These are phyloP conservation scores for Chalciporus piperatus DNA, from an alignment of 768 basidiomycete species.

Conservation along the genomic window DNA sequence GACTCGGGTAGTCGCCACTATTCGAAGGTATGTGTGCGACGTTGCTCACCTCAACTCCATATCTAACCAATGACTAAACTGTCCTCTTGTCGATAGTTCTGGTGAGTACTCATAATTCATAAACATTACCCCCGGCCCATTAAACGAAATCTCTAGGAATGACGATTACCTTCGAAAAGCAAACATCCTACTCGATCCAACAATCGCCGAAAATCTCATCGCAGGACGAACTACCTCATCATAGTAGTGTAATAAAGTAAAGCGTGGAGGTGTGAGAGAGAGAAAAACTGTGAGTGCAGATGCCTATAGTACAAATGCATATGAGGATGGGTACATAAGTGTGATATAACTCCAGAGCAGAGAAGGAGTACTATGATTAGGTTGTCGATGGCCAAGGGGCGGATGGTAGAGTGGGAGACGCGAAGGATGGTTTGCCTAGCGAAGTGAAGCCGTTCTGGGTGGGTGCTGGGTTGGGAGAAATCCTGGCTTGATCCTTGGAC, in stretches of 20 bases:
- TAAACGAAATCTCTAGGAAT: constrained; percentile 38
- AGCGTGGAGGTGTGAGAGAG: not conserved
- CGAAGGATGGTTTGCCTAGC: constrained; percentile 18
- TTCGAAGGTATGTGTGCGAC: constrained; percentile 63
- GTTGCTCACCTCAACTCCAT: no score
- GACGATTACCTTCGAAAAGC: constrained; percentile 46
- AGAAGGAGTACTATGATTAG: constrained; percentile 8
- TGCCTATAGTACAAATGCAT: constrained; percentile 32
- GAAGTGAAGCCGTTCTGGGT: constrained; percentile 17
- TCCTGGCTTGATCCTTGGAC: constrained; percentile 23
- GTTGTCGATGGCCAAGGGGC: constrained; percentile 19
- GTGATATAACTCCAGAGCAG: not conserved
- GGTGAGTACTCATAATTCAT: constrained; percentile 34
- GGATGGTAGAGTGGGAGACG: constrained; percentile 24
- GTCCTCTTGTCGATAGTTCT: constrained; percentile 39
- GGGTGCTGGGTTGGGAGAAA: constrained; percentile 19
- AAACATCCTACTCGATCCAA: constrained; percentile 40
- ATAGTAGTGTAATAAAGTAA: constrained; percentile 12
- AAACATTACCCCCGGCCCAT: not conserved
- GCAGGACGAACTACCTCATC: constrained; percentile 6
- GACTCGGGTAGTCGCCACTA: constrained; percentile 92
- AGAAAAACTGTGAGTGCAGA: constrained; percentile 14
- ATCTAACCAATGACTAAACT: not conserved
- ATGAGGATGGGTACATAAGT: constrained; percentile 3
- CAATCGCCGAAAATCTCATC: constrained; percentile 41